phyloP scores from a whole-genome alignment of 108 stramenopile genomes.

The Schizochytrium sp. region DNA sequence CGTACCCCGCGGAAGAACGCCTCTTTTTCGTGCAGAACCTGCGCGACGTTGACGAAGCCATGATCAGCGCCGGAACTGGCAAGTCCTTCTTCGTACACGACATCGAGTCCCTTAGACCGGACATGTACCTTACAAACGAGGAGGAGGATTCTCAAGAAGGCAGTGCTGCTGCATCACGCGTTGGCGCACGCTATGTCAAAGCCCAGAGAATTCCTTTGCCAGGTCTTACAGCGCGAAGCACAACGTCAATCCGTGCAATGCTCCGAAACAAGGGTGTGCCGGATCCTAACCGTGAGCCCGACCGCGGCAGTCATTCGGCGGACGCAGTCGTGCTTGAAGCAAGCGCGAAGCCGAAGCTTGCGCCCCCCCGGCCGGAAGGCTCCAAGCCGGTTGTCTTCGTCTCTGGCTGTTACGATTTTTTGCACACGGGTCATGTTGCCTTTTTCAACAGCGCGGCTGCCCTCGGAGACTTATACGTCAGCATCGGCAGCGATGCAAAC shows the following conservation, averaged over 20 bases:
- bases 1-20: background rate
- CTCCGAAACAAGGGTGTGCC: background rate
- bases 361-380: background rate
- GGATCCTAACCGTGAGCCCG: background rate
- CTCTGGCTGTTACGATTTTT: conserved; percentile 20
- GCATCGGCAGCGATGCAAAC: conserved; percentile 13
- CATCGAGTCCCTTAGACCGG: background rate
- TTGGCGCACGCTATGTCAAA: background rate
- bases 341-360: background rate
- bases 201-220: background rate
- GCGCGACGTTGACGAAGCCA: background rate
- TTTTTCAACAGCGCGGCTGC: conserved; percentile 7
- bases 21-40: background rate
- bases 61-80: background rate
- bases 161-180: background rate
- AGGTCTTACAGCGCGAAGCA: background rate
- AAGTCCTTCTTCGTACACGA: background rate
- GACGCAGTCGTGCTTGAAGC: background rate
- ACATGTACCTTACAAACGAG: background rate
- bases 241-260: background rate
- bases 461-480: conserved; percentile 6
- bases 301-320: background rate
- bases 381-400: conserved; percentile 18
- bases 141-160: background rate
- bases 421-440: conserved; percentile 18